A percentile compares a stretch with the other conserved stretches of the same genome.
Evolutionary conservation across 2,329 filamentous ascomycete genomes (phyloP).

Genomic region (Talaromyces amestolkiae): DNA sequence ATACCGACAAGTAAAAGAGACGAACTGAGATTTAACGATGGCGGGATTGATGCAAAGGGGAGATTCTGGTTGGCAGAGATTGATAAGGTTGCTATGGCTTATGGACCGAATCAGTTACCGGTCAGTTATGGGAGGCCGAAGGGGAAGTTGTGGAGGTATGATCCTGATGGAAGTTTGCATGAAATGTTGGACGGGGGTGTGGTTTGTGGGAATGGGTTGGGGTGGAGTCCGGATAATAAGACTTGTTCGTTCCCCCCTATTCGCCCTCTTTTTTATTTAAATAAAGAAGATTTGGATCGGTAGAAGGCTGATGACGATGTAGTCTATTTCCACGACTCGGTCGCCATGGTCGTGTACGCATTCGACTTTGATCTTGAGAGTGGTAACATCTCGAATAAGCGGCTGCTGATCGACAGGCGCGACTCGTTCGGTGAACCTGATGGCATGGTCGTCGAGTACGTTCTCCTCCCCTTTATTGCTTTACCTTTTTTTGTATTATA

Average conservation of each 20-base stretch:
- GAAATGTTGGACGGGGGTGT: conserved; percentile 34
- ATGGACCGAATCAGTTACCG: conserved; percentile 32
- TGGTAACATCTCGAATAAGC: conserved; percentile 33
- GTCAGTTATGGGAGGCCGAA: conserved; percentile 30
- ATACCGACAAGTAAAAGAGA: conserved; percentile 32
- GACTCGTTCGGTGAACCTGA: conserved; percentile 34
- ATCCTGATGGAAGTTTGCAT: conserved; percentile 30
- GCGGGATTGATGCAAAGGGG: conserved; percentile 35
- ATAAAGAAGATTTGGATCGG: no score
- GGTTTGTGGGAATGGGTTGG: conserved; percentile 38
- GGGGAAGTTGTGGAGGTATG: conserved; percentile 27
- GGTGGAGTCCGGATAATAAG: conserved; percentile 39
- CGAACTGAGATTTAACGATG: conserved; percentile 37
- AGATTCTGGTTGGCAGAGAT: conserved; percentile 40
- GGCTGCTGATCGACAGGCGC: conserved; percentile 29
- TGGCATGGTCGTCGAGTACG: conserved; percentile 41
- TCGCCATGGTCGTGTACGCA: conserved; percentile 32
- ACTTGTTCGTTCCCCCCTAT: conserved; percentile 26
- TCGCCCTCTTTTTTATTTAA: no score
- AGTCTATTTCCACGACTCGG: conserved; percentile 40
- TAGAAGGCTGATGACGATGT: background rate
- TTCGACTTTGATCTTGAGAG: conserved; percentile 36
- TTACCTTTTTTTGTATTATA: background rate
- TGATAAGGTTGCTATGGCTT: conserved; percentile 35
- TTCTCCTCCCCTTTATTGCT: background rate